A percentile compares a stretch with the other conserved stretches of the same genome.
These are phyloP conservation scores for Conticribra weissflogii DNA, from an alignment of 108 stramenopile genomes.

Conservation along the genomic window DNA sequence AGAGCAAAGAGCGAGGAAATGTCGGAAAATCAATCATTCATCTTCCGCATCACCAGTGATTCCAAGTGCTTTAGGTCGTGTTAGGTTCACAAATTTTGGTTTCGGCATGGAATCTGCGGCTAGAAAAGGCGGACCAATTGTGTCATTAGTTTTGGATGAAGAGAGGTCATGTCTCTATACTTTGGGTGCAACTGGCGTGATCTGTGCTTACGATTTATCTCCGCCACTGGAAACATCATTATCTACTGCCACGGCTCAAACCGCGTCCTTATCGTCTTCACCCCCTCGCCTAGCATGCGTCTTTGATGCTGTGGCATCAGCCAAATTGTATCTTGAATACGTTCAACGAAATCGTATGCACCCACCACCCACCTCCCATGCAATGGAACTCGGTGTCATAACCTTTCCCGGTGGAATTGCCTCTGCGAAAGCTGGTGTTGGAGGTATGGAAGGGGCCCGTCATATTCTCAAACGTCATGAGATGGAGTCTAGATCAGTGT, in stretches of 20 bases:
- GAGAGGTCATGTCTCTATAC: constrained; percentile 79
- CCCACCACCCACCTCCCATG: constrained; percentile 55
- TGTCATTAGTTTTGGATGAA: constrained; percentile 67
- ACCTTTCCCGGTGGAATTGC: constrained; percentile 75
- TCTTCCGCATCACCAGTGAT: constrained; percentile 46
- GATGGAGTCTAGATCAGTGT: constrained; percentile 33
- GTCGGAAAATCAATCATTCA: constrained; percentile 83
- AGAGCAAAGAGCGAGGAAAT: constrained; percentile 66
- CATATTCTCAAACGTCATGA: constrained; percentile 71
- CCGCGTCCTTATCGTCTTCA: constrained; percentile 1
- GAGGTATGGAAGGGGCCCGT: constrained; percentile 89
- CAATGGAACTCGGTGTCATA: constrained; percentile 53
- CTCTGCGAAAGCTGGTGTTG: constrained; percentile 83
- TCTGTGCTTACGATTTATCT: constrained; percentile 76
- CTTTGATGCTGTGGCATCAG: constrained; percentile 62
- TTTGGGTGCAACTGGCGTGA: constrained; percentile 69
- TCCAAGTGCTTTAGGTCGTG: constrained; percentile 64
- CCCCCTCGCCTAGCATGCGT: constrained; percentile 59
- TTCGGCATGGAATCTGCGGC: constrained; percentile 52
- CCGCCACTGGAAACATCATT: constrained; percentile 15
- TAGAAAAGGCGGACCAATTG: constrained; percentile 73
- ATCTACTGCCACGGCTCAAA: not conserved
- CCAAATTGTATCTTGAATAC: constrained; percentile 74
- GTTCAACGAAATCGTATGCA: constrained; percentile 73
- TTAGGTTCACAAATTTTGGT: constrained; percentile 55